These are phyloP conservation scores for Fusarium veterinarium DNA, from an alignment of 2,329 filamentous ascomycete species.

Conservation along the genomic window DNA sequence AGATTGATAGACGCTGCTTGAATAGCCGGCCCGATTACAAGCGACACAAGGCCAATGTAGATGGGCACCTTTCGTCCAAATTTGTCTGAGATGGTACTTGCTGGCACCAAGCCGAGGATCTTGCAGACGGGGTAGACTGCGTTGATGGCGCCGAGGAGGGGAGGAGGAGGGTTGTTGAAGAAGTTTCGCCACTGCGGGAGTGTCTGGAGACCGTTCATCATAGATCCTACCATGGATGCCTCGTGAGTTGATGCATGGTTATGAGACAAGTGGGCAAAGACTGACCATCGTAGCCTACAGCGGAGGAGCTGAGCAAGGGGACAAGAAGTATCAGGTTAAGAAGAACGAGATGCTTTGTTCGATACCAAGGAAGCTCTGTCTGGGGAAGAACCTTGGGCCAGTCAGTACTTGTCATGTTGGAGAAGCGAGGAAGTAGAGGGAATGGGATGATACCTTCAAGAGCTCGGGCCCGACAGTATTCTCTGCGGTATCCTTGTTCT, in stretches of 20 bases:
- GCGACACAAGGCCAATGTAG: background rate
- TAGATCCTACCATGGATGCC: background rate
- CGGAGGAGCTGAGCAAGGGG: background rate
- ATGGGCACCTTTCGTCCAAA: background rate
- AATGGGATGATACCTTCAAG: background rate
- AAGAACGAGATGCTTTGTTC: background rate
- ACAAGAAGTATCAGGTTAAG: background rate
- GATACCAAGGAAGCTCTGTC: background rate
- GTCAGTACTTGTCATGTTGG: background rate
- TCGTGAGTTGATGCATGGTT: background rate
- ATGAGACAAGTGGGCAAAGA: accelerated
- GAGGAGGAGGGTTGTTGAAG: background rate
- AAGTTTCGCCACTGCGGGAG: background rate
- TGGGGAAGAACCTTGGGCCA: background rate
- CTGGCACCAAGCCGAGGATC: background rate
- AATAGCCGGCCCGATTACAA: no score
- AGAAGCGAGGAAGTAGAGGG: background rate
- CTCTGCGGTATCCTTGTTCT: background rate
- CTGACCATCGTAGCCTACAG: background rate
- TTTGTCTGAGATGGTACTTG: background rate
- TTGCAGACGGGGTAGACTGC: background rate
- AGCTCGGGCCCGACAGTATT: background rate
- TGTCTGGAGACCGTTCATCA: background rate
- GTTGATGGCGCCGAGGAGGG: background rate
- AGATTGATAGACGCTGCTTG: no score